Evolutionary conservation across 805 yeast species (phyloP).

Genomic region (Kodamaea nitidulidarum): DNA sequence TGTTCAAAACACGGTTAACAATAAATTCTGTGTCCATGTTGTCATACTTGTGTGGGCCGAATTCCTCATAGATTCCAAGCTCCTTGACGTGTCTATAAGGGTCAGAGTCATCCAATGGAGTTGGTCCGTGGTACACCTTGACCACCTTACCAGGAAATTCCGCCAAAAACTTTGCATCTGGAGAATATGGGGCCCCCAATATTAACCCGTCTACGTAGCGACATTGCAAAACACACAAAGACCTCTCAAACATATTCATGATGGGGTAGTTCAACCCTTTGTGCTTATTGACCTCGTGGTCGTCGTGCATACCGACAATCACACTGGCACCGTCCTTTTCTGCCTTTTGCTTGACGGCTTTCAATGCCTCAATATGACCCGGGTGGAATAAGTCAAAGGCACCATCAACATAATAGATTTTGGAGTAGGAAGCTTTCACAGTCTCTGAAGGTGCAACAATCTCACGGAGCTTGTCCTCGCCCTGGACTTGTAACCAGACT

Average conservation of each 20-base stretch:
- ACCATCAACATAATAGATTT: slow-evolving; percentile 64
- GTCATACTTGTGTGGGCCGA: slow-evolving; percentile 55
- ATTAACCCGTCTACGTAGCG: slow-evolving; percentile 76
- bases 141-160: slow-evolving; percentile 36
- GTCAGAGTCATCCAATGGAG: slow-evolving; percentile 29
- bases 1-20: slow-evolving; percentile 65
- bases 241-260: slow-evolving; percentile 83
- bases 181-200: slow-evolving; percentile 61
- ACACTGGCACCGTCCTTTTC: slow-evolving; percentile 40
- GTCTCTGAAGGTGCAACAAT: slow-evolving; percentile 33
- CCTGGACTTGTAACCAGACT: slow-evolving; percentile 44
- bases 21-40: slow-evolving; percentile 68
- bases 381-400: slow-evolving; percentile 91
- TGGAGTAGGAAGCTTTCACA: slow-evolving; percentile 15
- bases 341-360: slow-evolving; percentile 41
- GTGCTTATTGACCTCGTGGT: slow-evolving; percentile 47
- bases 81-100: slow-evolving; percentile 37
- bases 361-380: slow-evolving; percentile 79
- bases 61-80: slow-evolving; percentile 34
- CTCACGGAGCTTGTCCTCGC: slow-evolving; percentile 20
- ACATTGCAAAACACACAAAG: slow-evolving; percentile 86
- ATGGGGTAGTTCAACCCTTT: slow-evolving; percentile 71
- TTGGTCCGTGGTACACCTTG: slow-evolving; percentile 58
- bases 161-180: slow-evolving; percentile 38
- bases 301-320: slow-evolving; percentile 67